Evolutionary conservation across 164 flowering plant species (phyloP).

Genomic region (Dillenia turbinata): DNA sequence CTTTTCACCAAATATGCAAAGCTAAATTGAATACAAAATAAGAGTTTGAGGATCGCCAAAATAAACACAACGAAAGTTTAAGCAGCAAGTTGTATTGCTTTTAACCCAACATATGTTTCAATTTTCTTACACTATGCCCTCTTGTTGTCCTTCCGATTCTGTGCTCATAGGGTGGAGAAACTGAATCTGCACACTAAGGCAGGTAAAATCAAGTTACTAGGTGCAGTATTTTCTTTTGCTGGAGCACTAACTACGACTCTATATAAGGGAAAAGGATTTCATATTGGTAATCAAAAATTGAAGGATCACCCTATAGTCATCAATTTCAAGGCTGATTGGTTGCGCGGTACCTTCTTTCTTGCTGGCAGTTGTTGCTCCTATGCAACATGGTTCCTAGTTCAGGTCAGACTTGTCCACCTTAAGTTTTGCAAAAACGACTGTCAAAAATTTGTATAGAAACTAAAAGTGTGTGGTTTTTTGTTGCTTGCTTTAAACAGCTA

Average conservation of each 20-base stretch:
- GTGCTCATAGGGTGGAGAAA: constrained; percentile 29
- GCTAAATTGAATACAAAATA: too few relatives aligned
- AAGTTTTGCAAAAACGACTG: too few relatives aligned
- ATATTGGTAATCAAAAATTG: constrained; percentile 8
- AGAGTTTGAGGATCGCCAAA: too few relatives aligned
- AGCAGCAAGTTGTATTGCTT: too few relatives aligned
- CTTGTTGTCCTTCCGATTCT: background rate
- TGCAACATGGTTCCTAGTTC: constrained; percentile 40
- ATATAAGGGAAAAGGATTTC: constrained; percentile 32
- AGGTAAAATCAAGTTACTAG: constrained; percentile 28
- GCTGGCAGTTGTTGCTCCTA: constrained; percentile 27
- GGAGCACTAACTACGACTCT: constrained; percentile 37
- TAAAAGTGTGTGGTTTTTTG: too few relatives aligned
- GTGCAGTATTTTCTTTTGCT: constrained; percentile 32
- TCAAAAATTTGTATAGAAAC: too few relatives aligned
- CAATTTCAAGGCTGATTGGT: constrained; percentile 8
- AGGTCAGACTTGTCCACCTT: constrained; percentile 18
- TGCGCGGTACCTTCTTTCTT: constrained; percentile 35
- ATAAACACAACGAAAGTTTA: too few relatives aligned
- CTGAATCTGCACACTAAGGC: constrained; percentile 18
- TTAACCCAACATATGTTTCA: too few relatives aligned
- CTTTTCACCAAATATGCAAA: too few relatives aligned
- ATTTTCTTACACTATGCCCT: too few relatives aligned
- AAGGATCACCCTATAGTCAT: background rate
- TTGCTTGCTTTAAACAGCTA: constrained; percentile 28